A percentile compares a stretch with the other conserved stretches of the same genome.
Conservation (phyloP, 768 basidiomycete genomes). For the Amanita thiersii region DNA sequence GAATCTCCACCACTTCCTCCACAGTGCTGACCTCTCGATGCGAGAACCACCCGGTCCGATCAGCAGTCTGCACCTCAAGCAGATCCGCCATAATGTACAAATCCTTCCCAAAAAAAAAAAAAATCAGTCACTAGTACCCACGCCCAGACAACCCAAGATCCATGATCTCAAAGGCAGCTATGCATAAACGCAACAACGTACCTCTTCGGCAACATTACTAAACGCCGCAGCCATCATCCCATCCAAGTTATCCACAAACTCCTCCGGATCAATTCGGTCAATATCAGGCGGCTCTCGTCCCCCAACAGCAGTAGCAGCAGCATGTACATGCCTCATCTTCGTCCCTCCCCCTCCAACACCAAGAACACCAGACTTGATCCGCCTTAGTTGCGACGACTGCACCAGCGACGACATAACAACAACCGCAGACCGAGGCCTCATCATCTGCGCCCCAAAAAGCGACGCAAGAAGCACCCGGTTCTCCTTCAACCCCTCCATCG, state of each 20-base stretch:
- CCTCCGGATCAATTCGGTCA: constrained; percentile 55
- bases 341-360: constrained; percentile 21
- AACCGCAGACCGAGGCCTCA: constrained; percentile 56
- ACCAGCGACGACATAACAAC: too few relatives aligned
- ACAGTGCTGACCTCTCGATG: constrained; percentile 41
- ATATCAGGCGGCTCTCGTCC: constrained; percentile 51
- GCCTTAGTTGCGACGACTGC: too few relatives aligned
- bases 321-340: too few relatives aligned
- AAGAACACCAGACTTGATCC: too few relatives aligned
- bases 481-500: constrained; percentile 36
- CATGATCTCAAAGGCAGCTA: constrained; percentile 5
- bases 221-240: constrained; percentile 70
- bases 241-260: constrained; percentile 72
- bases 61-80: constrained; percentile 73
- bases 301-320: too few relatives aligned
- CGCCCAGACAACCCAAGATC: background rate
- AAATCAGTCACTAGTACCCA: background rate
- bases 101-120: constrained; percentile 38
- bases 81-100: constrained; percentile 71
- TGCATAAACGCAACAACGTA: constrained; percentile 18
- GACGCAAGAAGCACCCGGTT: constrained; percentile 31
- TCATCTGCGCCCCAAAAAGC: constrained; percentile 47
- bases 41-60: constrained; percentile 75
- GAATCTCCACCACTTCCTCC: constrained; percentile 68
- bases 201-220: constrained; percentile 73